Evolutionary conservation across 2,329 filamentous ascomycete genomes (phyloP), one percentile per base, ranked within the genome.

Genomic region (Colletotrichum sp.): DNA sequence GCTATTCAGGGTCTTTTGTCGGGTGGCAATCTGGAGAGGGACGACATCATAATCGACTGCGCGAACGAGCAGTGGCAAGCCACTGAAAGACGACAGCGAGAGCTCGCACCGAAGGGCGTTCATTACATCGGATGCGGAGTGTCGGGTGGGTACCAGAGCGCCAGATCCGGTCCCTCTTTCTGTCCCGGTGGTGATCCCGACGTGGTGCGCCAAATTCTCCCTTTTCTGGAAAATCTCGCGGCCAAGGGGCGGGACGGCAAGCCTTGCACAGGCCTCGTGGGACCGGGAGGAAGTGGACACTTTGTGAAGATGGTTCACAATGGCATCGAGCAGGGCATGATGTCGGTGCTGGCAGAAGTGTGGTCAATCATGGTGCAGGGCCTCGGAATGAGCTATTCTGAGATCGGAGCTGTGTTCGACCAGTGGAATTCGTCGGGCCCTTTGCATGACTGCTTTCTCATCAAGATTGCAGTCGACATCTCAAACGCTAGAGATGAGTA

Each of bases 241-340:
- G 93, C 93, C 1, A 93, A 93, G 79, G 92, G 93, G 71, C 84
- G 85, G 43, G 85, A 90, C 6, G 91, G 91, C 1, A 88, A 86
- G 13, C 88, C 92, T 1, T 95, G 93, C 78, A 91, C 93, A 1
- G 89, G 85, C 1, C 86, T 88, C 30, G 87, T 93, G 63, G 93
- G 93, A 0, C 89, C 90, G 3, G 90, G 90, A 0, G 93, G 93
- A 2, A 88, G 90, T 2, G 93, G 93, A 0, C 93, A 95, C 81
- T 95, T 93, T 79, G 92, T 94, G 55, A 95, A 95, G 85, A 95
- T 95, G 92, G 89, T 94, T 6, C 93, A 95, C 81, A 94, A 95
- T 78, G 93, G 93, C 2, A 94, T 95, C 76, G 93, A 95, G 81
- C 92, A 94, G 76, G 93, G 92, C 3, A 93, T 95, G 90, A 90